Conservation (phyloP, 139 green algal genomes). For the Chlamydomonas sphaeroides region DNA sequence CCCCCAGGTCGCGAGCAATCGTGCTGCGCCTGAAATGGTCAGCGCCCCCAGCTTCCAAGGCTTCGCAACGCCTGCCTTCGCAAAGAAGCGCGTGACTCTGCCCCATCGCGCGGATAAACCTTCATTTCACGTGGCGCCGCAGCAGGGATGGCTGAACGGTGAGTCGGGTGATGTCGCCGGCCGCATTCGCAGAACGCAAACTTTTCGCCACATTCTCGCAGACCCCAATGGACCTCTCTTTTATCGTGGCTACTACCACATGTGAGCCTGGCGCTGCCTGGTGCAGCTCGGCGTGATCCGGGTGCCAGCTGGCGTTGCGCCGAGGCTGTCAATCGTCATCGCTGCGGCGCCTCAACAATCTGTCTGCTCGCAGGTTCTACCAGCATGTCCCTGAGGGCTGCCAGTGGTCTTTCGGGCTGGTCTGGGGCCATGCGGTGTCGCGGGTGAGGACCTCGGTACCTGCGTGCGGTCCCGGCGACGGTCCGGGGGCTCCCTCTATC, state of each 20-base stretch:
- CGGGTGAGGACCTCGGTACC: too few relatives aligned
- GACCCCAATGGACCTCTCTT: slow-evolving; percentile 50
- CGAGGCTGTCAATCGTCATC: too few relatives aligned
- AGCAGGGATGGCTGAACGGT: slow-evolving; percentile 32
- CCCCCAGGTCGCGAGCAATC: too few relatives aligned
- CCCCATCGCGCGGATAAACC: neutral
- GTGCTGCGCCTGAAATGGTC: neutral
- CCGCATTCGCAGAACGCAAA: too few relatives aligned
- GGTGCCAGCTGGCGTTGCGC: neutral
- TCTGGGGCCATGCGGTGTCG: neutral
- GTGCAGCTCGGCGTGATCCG: too few relatives aligned
- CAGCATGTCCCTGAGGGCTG: slow-evolving; percentile 69
- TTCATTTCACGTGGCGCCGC: slow-evolving; percentile 23
- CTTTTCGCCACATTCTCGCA: too few relatives aligned
- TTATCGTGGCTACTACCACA: slow-evolving; percentile 67
- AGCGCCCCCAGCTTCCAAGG: neutral
- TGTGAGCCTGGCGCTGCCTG: slow-evolving; percentile 44
- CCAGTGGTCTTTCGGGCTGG: slow-evolving; percentile 79
- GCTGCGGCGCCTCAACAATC: too few relatives aligned
- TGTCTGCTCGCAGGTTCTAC: slow-evolving; percentile 67
- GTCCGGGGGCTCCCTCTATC: slow-evolving; percentile 33
- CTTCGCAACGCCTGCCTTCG: too few relatives aligned
- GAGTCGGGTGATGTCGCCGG: neutral
- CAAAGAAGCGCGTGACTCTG: neutral
- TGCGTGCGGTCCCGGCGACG: slow-evolving; percentile 4